These are phyloP conservation scores for Fusarium proliferatum DNA, from an alignment of 2,329 filamentous ascomycete species.

Conservation along the genomic window DNA sequence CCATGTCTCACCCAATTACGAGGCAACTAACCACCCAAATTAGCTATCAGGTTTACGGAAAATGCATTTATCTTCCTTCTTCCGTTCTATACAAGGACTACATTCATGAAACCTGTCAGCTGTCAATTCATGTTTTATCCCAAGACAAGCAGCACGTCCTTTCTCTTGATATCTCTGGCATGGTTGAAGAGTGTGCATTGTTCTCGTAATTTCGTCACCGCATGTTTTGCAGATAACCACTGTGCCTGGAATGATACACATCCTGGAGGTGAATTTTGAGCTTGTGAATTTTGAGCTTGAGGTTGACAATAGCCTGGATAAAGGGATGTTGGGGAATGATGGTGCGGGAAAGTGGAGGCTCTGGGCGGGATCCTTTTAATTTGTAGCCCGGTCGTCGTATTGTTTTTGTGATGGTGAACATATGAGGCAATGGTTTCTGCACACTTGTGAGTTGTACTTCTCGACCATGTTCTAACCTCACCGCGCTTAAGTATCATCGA, in stretches of 20 bases:
- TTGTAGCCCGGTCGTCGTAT: background rate
- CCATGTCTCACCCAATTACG: fast-evolving
- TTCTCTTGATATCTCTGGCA: background rate
- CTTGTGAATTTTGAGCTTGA: fast-evolving
- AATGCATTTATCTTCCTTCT: background rate
- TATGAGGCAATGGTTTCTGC: background rate
- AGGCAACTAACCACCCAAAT: background rate
- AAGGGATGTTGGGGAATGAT: too few relatives aligned
- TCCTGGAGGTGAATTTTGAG: fast-evolving
- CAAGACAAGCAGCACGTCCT: fast-evolving
- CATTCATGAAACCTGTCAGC: background rate
- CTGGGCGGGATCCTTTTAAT: fast-evolving
- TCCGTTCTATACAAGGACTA: fast-evolving
- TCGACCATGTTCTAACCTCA: fast-evolving
- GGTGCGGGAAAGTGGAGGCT: fast-evolving
- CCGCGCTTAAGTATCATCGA: fast-evolving
- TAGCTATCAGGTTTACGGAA: fast-evolving
- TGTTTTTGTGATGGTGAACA: background rate
- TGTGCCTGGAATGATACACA: background rate
- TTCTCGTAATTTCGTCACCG: background rate
- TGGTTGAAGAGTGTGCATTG: background rate
- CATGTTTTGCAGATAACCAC: background rate
- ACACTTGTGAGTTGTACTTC: fast-evolving
- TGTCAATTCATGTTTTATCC: background rate
- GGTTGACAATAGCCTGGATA: background rate